Base-by-base conservation (phyloP, 371 early-diverging fungal species). In the Lichtheimia hyalospora region DNA sequence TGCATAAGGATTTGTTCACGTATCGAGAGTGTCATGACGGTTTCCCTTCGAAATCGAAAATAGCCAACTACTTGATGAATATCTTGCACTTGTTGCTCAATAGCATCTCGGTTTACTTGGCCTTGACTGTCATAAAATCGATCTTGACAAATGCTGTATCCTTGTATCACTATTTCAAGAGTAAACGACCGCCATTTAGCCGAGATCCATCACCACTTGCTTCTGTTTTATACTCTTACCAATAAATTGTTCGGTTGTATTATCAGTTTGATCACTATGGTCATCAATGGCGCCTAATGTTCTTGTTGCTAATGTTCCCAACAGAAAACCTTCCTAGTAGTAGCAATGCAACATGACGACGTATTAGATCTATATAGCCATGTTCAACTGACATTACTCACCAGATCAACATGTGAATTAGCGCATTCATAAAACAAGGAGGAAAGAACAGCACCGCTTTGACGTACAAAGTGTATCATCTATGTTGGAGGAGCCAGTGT, bases 31-130 rank as follows among this genome's bases (percentile, higher is more conserved):
- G 53, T 44, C 12, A 65, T 40, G 5, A 41, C 43, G 2, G 66
- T 49, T 13, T 65, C 59, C n/a, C 66, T 55, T 40, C 66, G 55
- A 49, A 65, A 65, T 18, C 57, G 56, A 57, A 65, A 65, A n/a
- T 60, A 65, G 4, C 66, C 66, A 23, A 65, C 27, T 0, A 65
- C 61, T 3, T 23, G 27, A 13, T 49, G 49, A 25, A 25, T 48
- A 6, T 52, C 46, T 10, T 44, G 41, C 7, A 49, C n/a, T 24
- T 55, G 60, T 25, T 50, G 48, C 21, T 27, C 12, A 24, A 62
- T 21, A 24, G 21, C 51, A 7, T 57, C 46, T 16, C 25, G 20
- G 13, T 57, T 43, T 8, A 51, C 50, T 16, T 54, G 28, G 16
- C 60, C 54, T 34, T 54, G 55, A 14, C 28, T 34, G 46, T 60